Evolutionary conservation across 768 basidiomycete species (phyloP).

Genomic region (Pleurotus eryngii): DNA sequence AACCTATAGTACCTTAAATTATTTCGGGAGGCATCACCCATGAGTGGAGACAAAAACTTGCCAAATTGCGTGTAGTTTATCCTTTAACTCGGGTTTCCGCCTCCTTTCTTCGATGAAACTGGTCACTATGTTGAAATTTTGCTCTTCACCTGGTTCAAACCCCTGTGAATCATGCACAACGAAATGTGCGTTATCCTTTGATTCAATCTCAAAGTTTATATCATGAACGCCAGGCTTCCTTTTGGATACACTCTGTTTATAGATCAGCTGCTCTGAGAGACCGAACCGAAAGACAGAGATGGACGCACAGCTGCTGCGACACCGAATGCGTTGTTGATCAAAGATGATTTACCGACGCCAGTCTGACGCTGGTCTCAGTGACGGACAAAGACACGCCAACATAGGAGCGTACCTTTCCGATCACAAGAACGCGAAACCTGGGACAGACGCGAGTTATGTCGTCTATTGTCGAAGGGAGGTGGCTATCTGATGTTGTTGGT

Average conservation of each 20-base stretch:
- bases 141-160: slow-evolving; percentile 23
- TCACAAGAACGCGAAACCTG: slow-evolving; percentile 24
- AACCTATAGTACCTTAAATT: slow-evolving; percentile 16
- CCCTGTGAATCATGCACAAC: slow-evolving; percentile 28
- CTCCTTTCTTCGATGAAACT: slow-evolving; percentile 20
- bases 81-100: slow-evolving; percentile 15
- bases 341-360: slow-evolving; percentile 25
- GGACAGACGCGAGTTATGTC: slow-evolving; percentile 3
- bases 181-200: slow-evolving; percentile 22
- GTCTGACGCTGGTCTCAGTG: slow-evolving; percentile 13
- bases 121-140: slow-evolving; percentile 20
- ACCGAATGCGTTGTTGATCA: slow-evolving; percentile 26
- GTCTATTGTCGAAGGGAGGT: slow-evolving; percentile 2
- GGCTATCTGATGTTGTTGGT: background rate
- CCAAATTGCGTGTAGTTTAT: slow-evolving; percentile 29
- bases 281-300: background rate
- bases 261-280: background rate
- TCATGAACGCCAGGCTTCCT: slow-evolving; percentile 17
- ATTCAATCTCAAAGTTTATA: slow-evolving; percentile 23
- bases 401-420: slow-evolving; percentile 21
- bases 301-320: slow-evolving; percentile 20
- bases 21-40: background rate
- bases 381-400: background rate
- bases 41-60: slow-evolving; percentile 4
- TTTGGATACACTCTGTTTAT: slow-evolving; percentile 17